Base-by-base conservation (phyloP, 192 early-diverging fungal species). In the Geranomyces michiganensis region DNA sequence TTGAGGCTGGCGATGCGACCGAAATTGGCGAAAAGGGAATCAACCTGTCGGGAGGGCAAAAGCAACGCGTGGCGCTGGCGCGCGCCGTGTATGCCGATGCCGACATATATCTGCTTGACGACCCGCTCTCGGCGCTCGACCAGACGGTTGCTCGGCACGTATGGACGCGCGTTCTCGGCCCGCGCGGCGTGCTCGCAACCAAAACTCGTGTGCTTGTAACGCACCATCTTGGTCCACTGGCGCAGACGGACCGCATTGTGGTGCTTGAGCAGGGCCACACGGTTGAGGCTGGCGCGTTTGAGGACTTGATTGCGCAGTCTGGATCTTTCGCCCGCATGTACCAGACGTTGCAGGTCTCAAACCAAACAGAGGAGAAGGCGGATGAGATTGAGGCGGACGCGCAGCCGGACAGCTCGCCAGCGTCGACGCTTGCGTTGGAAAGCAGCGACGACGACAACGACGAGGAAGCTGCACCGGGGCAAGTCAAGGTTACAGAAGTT, bases 241-340 rank as follows among this genome's bases (percentile, higher is more conserved):
- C 88, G 1, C 75, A 82, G n/a, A 87, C 87, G n/a, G 88, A 92
- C 63, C 84, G 87, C 61, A 72, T 94, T 14, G 65, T 93, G 15
- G 83, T 83, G 68, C 78, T 97, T 46, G 92, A 93, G 45, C 74
- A 87, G 48, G 91, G 92, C 13, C 96, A 99, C 74, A 90, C 92
- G 75, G 84, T 88, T 56, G 91, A 88, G 17, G 84, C 87, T 13
- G 97, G 97, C 0, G 81, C 85, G 56, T 95, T 98, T 59, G 78
- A 83, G 30, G 84, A 76, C 22, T 56, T 72, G 4, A 89, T 98
- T n/a, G n/a, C n/a, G n/a, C n/a, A n/a, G n/a, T n/a, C n/a, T n/a
- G n/a, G n/a, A n/a, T n/a, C n/a, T n/a, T n/a, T n/a, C n/a, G n/a
- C n/a, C n/a, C n/a, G n/a, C n/a, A n/a, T n/a, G n/a, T n/a, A n/a